Evolutionary conservation across 768 basidiomycete genomes (phyloP).

Genomic region (Glaciozyma antarctica): DNA sequence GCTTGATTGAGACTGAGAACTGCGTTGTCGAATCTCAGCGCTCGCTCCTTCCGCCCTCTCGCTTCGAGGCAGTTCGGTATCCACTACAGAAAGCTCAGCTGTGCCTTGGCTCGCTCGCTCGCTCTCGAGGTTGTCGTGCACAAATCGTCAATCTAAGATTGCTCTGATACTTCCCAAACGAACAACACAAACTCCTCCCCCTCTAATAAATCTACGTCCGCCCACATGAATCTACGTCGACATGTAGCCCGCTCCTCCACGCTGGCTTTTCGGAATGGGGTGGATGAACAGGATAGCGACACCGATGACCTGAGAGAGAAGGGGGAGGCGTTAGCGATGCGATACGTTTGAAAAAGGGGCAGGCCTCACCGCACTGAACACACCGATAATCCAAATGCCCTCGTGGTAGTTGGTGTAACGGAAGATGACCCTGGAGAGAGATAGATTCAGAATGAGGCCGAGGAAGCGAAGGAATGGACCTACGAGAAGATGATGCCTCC

Average conservation of each 20-base stretch:
- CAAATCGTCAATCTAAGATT: no score
- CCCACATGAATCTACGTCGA: no score
- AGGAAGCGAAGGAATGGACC: background rate
- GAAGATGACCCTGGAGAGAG: background rate
- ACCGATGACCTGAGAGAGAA: background rate
- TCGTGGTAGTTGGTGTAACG: background rate
- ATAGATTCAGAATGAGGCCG: background rate
- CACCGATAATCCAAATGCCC: background rate
- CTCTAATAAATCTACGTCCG: no score
- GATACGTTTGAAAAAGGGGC: background rate
- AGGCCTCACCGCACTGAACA: background rate
- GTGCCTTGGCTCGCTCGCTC: no score
- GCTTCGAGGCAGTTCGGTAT: no score
- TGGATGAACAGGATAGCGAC: background rate
- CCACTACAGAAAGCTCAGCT: no score
- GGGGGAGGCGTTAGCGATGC: background rate
- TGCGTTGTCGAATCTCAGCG: no score
- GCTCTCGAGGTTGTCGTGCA: no score
- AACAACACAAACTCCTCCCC: no score
- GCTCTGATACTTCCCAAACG: no score
- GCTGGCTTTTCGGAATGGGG: background rate
- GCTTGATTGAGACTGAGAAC: no score
- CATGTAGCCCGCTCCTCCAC: background rate
- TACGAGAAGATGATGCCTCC: slow-evolving; percentile 34
- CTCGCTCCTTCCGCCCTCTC: no score